A percentile compares a stretch with the other conserved stretches of the same genome.
Evolutionary conservation across 208 protist species (phyloP).

Genomic region (Entamoeba moshkovskii): DNA sequence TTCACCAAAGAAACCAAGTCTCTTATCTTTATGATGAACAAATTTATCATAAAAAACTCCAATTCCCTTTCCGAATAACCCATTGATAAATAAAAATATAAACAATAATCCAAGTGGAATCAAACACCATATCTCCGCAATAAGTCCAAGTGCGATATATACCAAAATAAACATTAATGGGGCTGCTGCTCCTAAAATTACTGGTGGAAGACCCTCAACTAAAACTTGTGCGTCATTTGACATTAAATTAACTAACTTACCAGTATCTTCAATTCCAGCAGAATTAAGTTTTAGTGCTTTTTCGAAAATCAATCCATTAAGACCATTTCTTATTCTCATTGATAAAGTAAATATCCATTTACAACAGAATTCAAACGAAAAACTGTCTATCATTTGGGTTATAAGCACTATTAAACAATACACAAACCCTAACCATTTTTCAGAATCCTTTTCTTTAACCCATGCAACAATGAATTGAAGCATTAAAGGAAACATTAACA

Average conservation of each 20-base stretch:
- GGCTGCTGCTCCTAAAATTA: conserved; percentile 26
- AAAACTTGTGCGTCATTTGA: conserved; percentile 29
- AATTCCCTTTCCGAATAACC: conserved; percentile 2
- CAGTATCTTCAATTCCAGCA: conserved; percentile 13
- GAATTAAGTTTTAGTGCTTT: neutral
- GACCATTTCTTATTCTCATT: neutral
- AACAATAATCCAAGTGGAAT: conserved; percentile 22
- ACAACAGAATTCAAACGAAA: neutral
- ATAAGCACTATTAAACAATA: neutral
- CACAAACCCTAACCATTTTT: neutral
- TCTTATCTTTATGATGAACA: conserved; percentile 29
- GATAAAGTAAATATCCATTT: neutral
- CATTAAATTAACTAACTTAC: conserved; percentile 52
- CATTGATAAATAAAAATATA: conserved; percentile 40
- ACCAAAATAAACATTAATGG: conserved; percentile 43
- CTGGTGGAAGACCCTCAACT: conserved; percentile 13
- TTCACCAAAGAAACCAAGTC: conserved; percentile 43
- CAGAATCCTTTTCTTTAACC: neutral
- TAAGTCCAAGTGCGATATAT: conserved; percentile 28
- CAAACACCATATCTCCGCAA: neutral
- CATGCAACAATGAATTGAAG: neutral
- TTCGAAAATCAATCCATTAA: neutral
- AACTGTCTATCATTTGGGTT: neutral
- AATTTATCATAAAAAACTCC: conserved; percentile 1
- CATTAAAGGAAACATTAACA: neutral